Base-by-base conservation (phyloP, 2,329 filamentous ascomycete species). In the Xylariaceae sp. region DNA sequence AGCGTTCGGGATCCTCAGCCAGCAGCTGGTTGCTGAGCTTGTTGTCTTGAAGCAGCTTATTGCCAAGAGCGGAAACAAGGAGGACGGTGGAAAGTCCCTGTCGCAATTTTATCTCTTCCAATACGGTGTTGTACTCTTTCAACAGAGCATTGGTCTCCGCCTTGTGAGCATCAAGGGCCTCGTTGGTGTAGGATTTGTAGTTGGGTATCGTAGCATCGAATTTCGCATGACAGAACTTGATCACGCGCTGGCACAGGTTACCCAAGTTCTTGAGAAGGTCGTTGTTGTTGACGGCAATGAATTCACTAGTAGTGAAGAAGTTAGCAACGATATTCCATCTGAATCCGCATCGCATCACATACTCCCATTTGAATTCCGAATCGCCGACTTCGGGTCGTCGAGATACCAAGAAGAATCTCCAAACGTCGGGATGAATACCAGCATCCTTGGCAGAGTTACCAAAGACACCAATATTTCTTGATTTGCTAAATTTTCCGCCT, bases 401-500 rank as follows among this genome's bases (percentile, higher is more conserved):
- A 40, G 90, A 87, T 35, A 96, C 77, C 18, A 96, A 81, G 72
- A 94, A 96, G 71, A 92, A 96, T 58, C 91, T 80, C 89, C 90
- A 96, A n/a, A 96, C 89, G 55, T 92, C 89, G 0, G 90, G 76
- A 14, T 86, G 81, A 15, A 96, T 80, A 17, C 90, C 90, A 9
- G 90, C 96, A 48, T 95, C 85, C 70, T 87, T 87, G 42, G 89
- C 91, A 62, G 88, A 90, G 71, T 89, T 91, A 44, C 91, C 91
- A 63, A 96, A 96, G 1, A 96, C 91, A 10, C 53, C 53, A 12
- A 56, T 81, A 31, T 87, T 88, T 61, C 90, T 81, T 44, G 89
- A 94, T 71, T 96, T 96, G 66, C 86, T 91, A 73, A 96, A 96
- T 68, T 96, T 96, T 58, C 89, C 89, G 52, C 83, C 82, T 68